Evolutionary conservation across 2,329 filamentous ascomycete genomes (phyloP).

Genomic region (Hymenoscyphus occultus): DNA sequence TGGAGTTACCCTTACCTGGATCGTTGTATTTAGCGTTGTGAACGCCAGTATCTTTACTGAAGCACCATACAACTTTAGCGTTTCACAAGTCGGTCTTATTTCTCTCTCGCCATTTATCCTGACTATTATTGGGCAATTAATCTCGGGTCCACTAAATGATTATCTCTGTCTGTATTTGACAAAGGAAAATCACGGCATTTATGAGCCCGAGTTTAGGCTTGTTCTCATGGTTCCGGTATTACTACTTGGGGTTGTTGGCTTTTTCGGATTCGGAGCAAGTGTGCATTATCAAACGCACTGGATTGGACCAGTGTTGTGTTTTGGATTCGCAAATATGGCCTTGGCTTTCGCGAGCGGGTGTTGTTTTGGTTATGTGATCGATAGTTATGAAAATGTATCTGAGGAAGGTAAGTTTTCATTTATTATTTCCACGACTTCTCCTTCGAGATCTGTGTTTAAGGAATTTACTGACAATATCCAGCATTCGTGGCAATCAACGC

Average conservation of each 20-base stretch:
- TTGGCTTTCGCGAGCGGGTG: conserved; percentile 24
- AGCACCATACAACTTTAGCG: conserved; percentile 43
- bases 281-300: conserved; percentile 24
- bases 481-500: conserved; percentile 27
- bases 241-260: conserved; percentile 20
- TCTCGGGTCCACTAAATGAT: conserved; percentile 45
- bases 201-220: conserved; percentile 51
- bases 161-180: conserved; percentile 29
- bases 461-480: conserved; percentile 10
- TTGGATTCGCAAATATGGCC: conserved; percentile 26
- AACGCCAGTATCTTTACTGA: conserved; percentile 41
- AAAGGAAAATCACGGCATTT: conserved; percentile 25
- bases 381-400: conserved; percentile 24
- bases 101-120: conserved; percentile 49
- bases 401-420: conserved; percentile 21
- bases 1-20: conserved; percentile 42
- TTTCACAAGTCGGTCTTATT: conserved; percentile 49
- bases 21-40: conserved; percentile 46
- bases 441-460: not conserved
- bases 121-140: conserved; percentile 44
- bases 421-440: not conserved
- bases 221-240: conserved; percentile 38
- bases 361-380: conserved; percentile 27
- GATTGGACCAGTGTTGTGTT: conserved; percentile 25
- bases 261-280: conserved; percentile 28